Conservation (phyloP, 2,329 filamentous ascomycete species). For the Ploettnerulaceae sp. region DNA sequence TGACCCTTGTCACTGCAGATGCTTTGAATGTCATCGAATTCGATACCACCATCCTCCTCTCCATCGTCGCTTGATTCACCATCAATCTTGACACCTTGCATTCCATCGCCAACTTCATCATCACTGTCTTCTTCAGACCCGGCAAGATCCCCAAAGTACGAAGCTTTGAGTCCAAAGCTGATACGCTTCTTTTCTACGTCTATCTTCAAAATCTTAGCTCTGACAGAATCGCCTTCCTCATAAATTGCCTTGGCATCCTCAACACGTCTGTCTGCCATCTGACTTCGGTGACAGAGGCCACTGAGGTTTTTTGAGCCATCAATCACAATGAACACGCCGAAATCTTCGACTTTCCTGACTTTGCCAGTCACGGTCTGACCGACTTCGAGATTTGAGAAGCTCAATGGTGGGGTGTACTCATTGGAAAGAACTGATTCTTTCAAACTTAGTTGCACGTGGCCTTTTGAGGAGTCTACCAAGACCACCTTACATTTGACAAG, state of each 20-base stretch:
- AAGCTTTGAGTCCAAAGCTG: constrained; percentile 88
- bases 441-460: constrained; percentile 78
- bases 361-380: constrained; percentile 85
- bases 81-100: constrained; percentile 40
- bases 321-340: constrained; percentile 88
- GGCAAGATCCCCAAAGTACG: constrained; percentile 68
- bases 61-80: constrained; percentile 43
- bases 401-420: constrained; percentile 68
- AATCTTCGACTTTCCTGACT: constrained; percentile 89
- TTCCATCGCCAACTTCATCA: constrained; percentile 42
- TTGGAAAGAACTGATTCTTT: constrained; percentile 81
- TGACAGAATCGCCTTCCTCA: constrained; percentile 85
- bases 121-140: constrained; percentile 45
- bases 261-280: constrained; percentile 82
- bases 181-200: constrained; percentile 72
- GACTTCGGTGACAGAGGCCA: constrained; percentile 84
- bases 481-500: constrained; percentile 84
- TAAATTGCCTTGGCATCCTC: constrained; percentile 87
- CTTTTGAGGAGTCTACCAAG: constrained; percentile 60
- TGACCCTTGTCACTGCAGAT: constrained; percentile 36
- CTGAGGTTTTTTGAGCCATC: constrained; percentile 86
- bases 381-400: constrained; percentile 68
- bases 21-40: constrained; percentile 38
- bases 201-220: constrained; percentile 80
- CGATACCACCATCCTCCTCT: constrained; percentile 35